These are phyloP conservation scores for Psophocarpus tetragonolobus DNA, from an alignment of 306 rosid genomes.

Conservation along the genomic window DNA sequence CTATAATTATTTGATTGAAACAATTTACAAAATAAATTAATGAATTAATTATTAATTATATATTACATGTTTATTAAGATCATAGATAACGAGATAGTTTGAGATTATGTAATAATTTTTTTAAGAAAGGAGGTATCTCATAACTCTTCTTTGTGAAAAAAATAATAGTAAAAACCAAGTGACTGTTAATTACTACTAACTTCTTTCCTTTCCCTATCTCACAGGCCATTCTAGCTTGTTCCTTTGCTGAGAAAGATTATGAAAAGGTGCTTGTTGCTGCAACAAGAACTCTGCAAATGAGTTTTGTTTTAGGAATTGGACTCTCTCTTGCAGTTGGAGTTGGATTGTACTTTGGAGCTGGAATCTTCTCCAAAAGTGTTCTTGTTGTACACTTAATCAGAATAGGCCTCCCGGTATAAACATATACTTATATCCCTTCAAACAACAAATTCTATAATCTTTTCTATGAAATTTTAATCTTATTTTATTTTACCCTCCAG, in stretches of 20 bases:
- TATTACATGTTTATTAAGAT: too few relatives aligned
- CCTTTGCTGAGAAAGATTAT: constrained; percentile 82
- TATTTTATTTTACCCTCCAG: constrained; percentile 41
- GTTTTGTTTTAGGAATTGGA: constrained; percentile 77
- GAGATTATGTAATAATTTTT: too few relatives aligned
- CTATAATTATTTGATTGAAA: too few relatives aligned
- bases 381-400: constrained; percentile 75
- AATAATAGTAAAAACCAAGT: not conserved
- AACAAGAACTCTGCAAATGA: constrained; percentile 69
- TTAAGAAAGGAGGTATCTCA: too few relatives aligned
- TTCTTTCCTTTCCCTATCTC: not conserved
- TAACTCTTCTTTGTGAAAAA: not conserved
- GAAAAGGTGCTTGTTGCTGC: constrained; percentile 63
- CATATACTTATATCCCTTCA: not conserved
- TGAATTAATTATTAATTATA: too few relatives aligned
- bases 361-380: constrained; percentile 63
- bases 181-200: not conserved
- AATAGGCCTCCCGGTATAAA: constrained; percentile 74
- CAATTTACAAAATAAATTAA: too few relatives aligned
- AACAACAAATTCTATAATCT: not conserved
- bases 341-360: constrained; percentile 82
- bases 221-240: constrained; percentile 87
- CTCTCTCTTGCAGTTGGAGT: constrained; percentile 71
- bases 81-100: too few relatives aligned
- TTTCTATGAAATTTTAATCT: not conserved